phyloP scores from a whole-genome alignment of 352 stramenopile genomes.

The Phytophthora fragariae region DNA sequence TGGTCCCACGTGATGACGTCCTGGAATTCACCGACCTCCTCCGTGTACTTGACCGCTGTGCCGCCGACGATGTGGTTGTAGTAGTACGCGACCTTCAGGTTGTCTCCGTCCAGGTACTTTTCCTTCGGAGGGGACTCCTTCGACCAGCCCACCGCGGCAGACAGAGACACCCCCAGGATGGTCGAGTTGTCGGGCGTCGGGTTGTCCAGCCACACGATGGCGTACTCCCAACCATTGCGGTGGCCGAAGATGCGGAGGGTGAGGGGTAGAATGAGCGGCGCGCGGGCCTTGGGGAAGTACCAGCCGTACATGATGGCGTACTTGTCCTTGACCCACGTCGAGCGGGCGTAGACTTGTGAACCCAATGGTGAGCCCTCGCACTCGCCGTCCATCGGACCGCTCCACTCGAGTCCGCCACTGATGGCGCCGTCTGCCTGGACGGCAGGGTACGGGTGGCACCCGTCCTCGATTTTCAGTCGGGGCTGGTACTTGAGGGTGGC shows the following conservation, averaged over 20 bases:
- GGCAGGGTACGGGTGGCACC: constrained; percentile 32
- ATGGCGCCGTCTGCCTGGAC: constrained; percentile 40
- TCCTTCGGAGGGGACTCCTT: constrained; percentile 28
- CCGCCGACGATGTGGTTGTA: constrained; percentile 30
- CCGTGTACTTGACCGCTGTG: constrained; percentile 29
- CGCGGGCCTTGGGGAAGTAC: constrained; percentile 51
- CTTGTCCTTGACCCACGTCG: constrained; percentile 11
- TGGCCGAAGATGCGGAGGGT: constrained; percentile 29
- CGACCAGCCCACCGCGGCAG: constrained; percentile 32
- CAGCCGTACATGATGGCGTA: constrained; percentile 38
- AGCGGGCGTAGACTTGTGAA: constrained; percentile 37
- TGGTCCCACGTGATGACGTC: constrained; percentile 36
- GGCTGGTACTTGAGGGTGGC: constrained; percentile 25
- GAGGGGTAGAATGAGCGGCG: constrained; percentile 11
- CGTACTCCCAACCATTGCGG: constrained; percentile 53
- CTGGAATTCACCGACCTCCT: constrained; percentile 24
- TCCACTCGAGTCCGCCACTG: constrained; percentile 42
- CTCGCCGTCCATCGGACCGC: constrained; percentile 22
- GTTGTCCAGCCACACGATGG: constrained; percentile 48
- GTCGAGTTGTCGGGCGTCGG: constrained; percentile 19
- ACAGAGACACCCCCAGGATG: constrained; percentile 24
- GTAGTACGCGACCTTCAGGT: constrained; percentile 40
- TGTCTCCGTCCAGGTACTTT: constrained; percentile 28
- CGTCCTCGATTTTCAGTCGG: constrained; percentile 19
- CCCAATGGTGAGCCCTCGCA: constrained; percentile 21